Conservation (phyloP, 306 rosid genomes). For the Fragaria ananassa region DNA sequence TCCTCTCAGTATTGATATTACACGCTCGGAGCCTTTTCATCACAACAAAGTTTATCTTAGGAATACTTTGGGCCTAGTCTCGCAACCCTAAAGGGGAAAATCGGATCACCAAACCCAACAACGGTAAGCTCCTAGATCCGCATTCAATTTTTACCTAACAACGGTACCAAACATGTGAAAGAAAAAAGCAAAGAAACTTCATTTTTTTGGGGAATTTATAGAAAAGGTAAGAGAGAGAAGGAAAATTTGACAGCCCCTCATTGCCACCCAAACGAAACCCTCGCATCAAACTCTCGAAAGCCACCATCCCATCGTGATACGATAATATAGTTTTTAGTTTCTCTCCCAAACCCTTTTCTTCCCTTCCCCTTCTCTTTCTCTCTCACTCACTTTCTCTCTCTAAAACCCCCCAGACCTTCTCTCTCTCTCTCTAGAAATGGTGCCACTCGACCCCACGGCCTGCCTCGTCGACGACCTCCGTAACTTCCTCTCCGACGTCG, state of each 20-base stretch:
- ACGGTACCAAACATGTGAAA: constrained; percentile 3
- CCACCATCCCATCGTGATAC: constrained; percentile 1
- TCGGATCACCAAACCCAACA: too few relatives aligned
- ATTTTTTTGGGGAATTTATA: neutral
- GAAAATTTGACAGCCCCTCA: constrained; percentile 36
- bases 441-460: constrained; percentile 29
- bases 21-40: too few relatives aligned
- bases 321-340: constrained; percentile 14
- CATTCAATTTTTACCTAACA: too few relatives aligned
- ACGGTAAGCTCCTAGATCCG: too few relatives aligned
- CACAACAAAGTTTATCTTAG: too few relatives aligned
- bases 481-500: constrained; percentile 66
- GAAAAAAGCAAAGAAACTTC: neutral
- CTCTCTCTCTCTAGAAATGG: constrained; percentile 55
- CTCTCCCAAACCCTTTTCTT: neutral
- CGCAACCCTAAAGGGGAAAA: too few relatives aligned
- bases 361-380: constrained; percentile 12
- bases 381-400: constrained; percentile 23
- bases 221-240: neutral
- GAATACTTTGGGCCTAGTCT: too few relatives aligned
- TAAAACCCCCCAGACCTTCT: neutral
- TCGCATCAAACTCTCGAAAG: constrained; percentile 15
- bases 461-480: constrained; percentile 60
- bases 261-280: constrained; percentile 26
- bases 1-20: too few relatives aligned